Base-by-base conservation (phyloP, 1,284 basidiomycete genomes). In the Ganoderma sp. region DNA sequence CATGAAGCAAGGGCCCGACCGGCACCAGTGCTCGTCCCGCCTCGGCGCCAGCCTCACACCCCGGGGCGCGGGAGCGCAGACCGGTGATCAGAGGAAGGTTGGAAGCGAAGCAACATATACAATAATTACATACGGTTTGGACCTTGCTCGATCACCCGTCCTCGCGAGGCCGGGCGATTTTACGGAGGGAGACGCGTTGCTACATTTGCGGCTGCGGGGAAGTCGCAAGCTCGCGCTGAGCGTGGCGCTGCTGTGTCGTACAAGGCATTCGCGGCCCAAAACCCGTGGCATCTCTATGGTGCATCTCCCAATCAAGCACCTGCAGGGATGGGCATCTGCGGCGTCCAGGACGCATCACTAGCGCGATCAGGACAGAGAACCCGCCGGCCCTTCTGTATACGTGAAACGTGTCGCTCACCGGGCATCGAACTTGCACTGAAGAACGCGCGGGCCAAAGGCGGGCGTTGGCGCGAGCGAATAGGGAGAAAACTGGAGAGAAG, bases 21-120 rank as follows among this genome's bases (percentile, higher is more conserved):
- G 45, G 45, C 45, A 56, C 32, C 19, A 28, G 22, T n/a, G 22
- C 12, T 34, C 39, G 14, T 25, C 41, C 34, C 37, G 56, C 34
- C 56, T 32, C 28, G 52, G 34, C 19, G 34, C 34, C 32, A n/a
- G 56, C 56, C 58, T 58, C 56, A 34, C 56, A 39, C 58, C 22
- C 58, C 19, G 58, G 58, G 56, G 34, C n/a, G 41, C 58, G 58
- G 58, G 58, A 25, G 58, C 56, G 41, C 58, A 42, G 37, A 22
- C 58, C 58, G 58, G 58, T 42, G 57, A 56, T 28, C 52, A 56
- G 57, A 22, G 57, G 57, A 59, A 39, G 37, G 39, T 7, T 25
- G 14, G 12, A 34, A 17, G 28, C 9, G 48, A 52, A 52, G 22
- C 9, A 15, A 19, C 22, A 52, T 25, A 17, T 54, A 28, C 50